Evolutionary conservation across 352 stramenopile genomes (phyloP).

Genomic region (Phytophthora ramorum): DNA sequence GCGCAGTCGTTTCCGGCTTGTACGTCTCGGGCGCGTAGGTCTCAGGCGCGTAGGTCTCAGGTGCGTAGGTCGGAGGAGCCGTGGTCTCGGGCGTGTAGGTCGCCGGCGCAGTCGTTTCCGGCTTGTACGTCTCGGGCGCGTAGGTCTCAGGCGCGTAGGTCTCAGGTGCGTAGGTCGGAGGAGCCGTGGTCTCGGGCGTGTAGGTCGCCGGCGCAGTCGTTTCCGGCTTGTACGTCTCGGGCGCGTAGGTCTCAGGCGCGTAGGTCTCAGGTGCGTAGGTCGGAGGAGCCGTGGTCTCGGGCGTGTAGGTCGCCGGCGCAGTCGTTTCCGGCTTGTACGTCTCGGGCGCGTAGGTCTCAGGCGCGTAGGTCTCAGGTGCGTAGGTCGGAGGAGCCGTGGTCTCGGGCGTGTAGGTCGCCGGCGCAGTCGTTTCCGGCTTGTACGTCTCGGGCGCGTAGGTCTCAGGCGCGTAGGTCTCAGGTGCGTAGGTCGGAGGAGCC

Average conservation of each 20-base stretch:
- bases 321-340: too few relatives aligned
- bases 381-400: too few relatives aligned
- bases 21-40: not conserved
- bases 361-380: too few relatives aligned
- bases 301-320: constrained; percentile 1
- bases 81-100: too few relatives aligned
- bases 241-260: not conserved
- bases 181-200: constrained; percentile 4
- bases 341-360: constrained; percentile 8
- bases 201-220: constrained; percentile 8
- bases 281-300: constrained; percentile 1
- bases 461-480: too few relatives aligned
- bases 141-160: constrained; percentile 13
- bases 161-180: constrained; percentile 1
- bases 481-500: constrained; percentile 2
- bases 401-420: too few relatives aligned
- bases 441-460: constrained; percentile 3
- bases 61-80: too few relatives aligned
- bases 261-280: too few relatives aligned
- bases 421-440: not conserved
- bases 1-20: too few relatives aligned
- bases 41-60: not conserved
- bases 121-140: constrained; percentile 7
- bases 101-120: not conserved
- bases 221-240: constrained; percentile 7